phyloP scores from a whole-genome alignment of 2,329 filamentous ascomycete species.

The Keithomyces neogunnii region DNA sequence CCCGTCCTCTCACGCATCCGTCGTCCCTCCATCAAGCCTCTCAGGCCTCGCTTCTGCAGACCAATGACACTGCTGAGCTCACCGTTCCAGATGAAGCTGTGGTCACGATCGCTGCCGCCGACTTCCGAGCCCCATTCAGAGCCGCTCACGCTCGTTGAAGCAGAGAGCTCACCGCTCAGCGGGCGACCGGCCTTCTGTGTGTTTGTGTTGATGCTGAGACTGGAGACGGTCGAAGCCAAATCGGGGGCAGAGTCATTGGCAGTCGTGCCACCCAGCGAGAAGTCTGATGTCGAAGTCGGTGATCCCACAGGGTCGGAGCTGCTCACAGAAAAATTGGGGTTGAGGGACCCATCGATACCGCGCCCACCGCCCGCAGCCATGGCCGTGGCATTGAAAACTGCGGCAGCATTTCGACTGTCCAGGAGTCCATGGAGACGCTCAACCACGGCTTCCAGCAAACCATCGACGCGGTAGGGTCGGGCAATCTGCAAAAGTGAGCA shows the following conservation, averaged over 20 bases:
- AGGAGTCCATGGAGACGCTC: constrained; percentile 83
- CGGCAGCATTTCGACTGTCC: constrained; percentile 88
- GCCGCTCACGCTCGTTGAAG: constrained; percentile 41
- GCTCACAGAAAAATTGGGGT: constrained; percentile 54
- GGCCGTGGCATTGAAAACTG: constrained; percentile 95
- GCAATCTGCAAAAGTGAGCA: constrained; percentile 92
- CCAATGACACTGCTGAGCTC: constrained; percentile 87
- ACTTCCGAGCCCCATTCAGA: constrained; percentile 50
- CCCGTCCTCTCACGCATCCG: constrained; percentile 68
- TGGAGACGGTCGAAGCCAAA: constrained; percentile 26
- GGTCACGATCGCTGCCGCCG: constrained; percentile 40
- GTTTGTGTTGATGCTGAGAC: constrained; percentile 41
- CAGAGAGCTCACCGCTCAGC: constrained; percentile 39
- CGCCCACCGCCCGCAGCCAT: constrained; percentile 95
- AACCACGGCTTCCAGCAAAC: constrained; percentile 83
- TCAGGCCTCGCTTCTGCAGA: constrained; percentile 82
- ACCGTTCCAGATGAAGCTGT: constrained; percentile 58
- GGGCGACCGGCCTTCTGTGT: constrained; percentile 28
- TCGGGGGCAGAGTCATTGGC: constrained; percentile 21
- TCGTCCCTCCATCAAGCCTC: constrained; percentile 90
- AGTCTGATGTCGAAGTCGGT: constrained; percentile 24
- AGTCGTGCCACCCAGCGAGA: constrained; percentile 22
- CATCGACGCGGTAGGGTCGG: constrained; percentile 86
- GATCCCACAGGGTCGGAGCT: constrained; percentile 34
- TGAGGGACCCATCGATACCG: constrained; percentile 61